Base-by-base conservation (phyloP, 2,329 filamentous ascomycete genomes). In the Magnaporthiopsis rhizophila region DNA sequence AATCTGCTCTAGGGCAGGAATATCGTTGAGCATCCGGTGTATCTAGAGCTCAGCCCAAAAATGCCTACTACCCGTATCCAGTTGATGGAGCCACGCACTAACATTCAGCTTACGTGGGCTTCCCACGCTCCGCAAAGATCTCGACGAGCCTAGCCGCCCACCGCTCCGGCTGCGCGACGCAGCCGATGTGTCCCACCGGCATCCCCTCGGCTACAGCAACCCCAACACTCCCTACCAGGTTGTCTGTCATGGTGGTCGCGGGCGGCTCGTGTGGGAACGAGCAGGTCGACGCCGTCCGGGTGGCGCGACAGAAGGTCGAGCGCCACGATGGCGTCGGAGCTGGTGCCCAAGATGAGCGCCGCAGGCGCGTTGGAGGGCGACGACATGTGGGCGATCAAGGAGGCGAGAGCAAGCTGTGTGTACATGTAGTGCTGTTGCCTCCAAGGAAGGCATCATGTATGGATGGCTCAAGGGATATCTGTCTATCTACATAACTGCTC, bases 251-350 rank as follows among this genome's bases (percentile, higher is more conserved):
- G 34, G 21, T 45, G 30, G 34, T 45, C 26, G 70, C 65, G 13
- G 65, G 64, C 64, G 64, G 64, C 62, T 65, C 64, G 62, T 65
- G 64, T 26, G 64, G 57, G 61, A 64, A 64, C 26, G 8, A 65
- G 58, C 32, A 59, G 38, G 58, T 34, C 56, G n/a, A 66, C 30
- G 34, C n/a, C 30, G 15, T 64, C 60, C n/a, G 66, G 60, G 57
- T 68, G 64, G 59, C 65, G 62, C n/a, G 34, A 30, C 9, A 67
- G 60, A 0, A 67, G 58, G 18, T 64, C 64, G 26, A 63, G 56
- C 21, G 64, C 63, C 11, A 69, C 66, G 28, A 68, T 62, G 50
- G 68, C 68, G n/a, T 66, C 67, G 26, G 64, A 66, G 28, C 66
- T 68, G 32, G 64, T 66, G 26, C 68, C 66, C n/a, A 68, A 66